phyloP scores from a whole-genome alignment of 2,329 filamentous ascomycete genomes.

The Venturiaceae sp. region DNA sequence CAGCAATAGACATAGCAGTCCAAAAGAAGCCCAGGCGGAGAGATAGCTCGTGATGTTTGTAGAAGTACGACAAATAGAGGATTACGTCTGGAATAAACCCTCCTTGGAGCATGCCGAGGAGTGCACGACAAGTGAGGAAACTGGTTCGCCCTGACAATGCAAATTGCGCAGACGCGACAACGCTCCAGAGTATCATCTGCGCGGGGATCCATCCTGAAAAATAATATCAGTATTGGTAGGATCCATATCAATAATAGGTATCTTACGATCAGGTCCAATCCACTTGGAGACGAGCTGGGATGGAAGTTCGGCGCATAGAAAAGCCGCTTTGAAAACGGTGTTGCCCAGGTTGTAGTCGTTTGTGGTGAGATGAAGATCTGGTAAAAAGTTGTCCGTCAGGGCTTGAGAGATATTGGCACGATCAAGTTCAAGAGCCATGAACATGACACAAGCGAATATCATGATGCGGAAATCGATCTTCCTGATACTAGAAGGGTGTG shows the following conservation, averaged over 20 bases:
- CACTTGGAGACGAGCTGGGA: slow-evolving; percentile 16
- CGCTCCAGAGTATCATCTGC: slow-evolving; percentile 31
- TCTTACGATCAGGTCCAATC: slow-evolving; percentile 16
- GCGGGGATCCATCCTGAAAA: slow-evolving; percentile 34
- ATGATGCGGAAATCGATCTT: slow-evolving; percentile 24
- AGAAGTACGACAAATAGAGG: slow-evolving; percentile 28
- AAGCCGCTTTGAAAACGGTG: slow-evolving; percentile 14
- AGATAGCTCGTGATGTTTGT: slow-evolving; percentile 22
- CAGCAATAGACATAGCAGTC: slow-evolving; percentile 22
- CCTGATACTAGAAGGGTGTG: slow-evolving; percentile 10
- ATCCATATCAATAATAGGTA: background rate
- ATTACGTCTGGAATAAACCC: slow-evolving; percentile 35
- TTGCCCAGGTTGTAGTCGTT: slow-evolving; percentile 14
- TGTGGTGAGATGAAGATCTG: background rate
- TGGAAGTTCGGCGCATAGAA: slow-evolving; percentile 16
- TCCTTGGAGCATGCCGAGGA: slow-evolving; percentile 40
- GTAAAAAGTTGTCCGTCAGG: slow-evolving; percentile 15
- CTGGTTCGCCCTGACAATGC: slow-evolving; percentile 24
- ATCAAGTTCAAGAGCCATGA: slow-evolving; percentile 39
- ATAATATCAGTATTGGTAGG: too few relatives aligned
- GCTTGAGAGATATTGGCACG: slow-evolving; percentile 15
- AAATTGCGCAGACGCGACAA: slow-evolving; percentile 30
- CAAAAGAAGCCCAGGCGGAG: slow-evolving; percentile 27
- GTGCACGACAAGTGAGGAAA: slow-evolving; percentile 32
- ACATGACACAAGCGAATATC: slow-evolving; percentile 35